Evolutionary conservation across 768 basidiomycete genomes (phyloP), one percentile per base, ranked within the genome.

Genomic region (Strobilomyces echinocephalus): DNA sequence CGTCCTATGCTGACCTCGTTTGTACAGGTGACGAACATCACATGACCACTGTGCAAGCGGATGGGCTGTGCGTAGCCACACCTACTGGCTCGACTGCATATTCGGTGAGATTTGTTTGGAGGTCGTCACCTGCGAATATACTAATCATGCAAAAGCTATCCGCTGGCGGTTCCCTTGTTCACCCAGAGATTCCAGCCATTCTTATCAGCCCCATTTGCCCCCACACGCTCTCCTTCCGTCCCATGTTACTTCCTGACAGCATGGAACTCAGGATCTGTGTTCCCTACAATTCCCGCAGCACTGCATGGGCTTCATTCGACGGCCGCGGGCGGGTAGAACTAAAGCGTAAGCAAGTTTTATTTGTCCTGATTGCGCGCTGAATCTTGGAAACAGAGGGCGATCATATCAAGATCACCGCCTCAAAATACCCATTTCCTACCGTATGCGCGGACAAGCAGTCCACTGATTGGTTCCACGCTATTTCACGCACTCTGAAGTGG

Each of bases 21-120:
- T n/a, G 7, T 33, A 33, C 11, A 97, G 95, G 94, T 55, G 97
- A 99, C 66, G 95, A 99, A 59, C 92, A 99, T 70, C 97, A 98
- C 74, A 87, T 99, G 81, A 99, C 97, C 1, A 99, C 97, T 2
- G 97, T 98, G 3, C 97, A 98, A 73, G 97, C 95, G 0, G 97
- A 99, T 63, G 97, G 97, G 12, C 75, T 99, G 40, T 92, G 90
- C 30, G 86, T 99, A 15, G 87, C 87, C 21, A 99, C 97, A 0
- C 97, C 97, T 8, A 99, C 97, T 0, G 97, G 97, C 5, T 98
- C 97, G 33, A 99, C 97, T 11, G 97, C 97, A 4, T 99, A 99
- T 71, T 99, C 97, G 15, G 91, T 93, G 62, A 43, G 87, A 53
- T 35, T 30, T 5, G 31, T 36, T 47, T 11, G 36, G 46, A 14